Percentiles rank a stretch among this genome's conserved stretches.
Evolutionary conservation across 495 filamentous ascomycete species (phyloP).

Genomic region (Penicillium diatomitis): DNA sequence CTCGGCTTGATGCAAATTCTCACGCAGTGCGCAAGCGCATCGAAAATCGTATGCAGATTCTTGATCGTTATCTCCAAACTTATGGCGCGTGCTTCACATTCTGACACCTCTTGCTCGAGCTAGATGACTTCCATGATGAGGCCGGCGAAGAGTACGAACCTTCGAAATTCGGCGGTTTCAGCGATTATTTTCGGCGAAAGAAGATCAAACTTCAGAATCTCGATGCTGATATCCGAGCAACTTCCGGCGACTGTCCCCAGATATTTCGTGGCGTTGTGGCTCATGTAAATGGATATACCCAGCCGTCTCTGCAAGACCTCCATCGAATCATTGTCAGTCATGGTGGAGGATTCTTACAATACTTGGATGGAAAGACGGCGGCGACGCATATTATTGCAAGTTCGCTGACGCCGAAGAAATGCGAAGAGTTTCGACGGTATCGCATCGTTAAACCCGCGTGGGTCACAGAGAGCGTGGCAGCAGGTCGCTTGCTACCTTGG

Average conservation of each 20-base stretch:
- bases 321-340: slow-evolving; percentile 78
- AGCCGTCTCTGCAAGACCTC: slow-evolving; percentile 79
- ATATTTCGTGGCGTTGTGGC: slow-evolving; percentile 87
- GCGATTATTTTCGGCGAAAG: slow-evolving; percentile 86
- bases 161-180: slow-evolving; percentile 79
- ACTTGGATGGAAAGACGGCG: slow-evolving; percentile 86
- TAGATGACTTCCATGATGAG: slow-evolving; percentile 57
- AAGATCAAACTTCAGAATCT: slow-evolving; percentile 93
- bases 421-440: slow-evolving; percentile 73
- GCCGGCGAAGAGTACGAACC: slow-evolving; percentile 84
- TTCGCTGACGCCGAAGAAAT: slow-evolving; percentile 83
- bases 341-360: slow-evolving; percentile 89
- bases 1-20: slow-evolving; percentile 66
- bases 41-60: slow-evolving; percentile 44
- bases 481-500: slow-evolving; percentile 77
- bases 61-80: no score
- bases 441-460: slow-evolving; percentile 94
- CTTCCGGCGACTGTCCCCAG: slow-evolving; percentile 56
- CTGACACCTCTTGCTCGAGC: slow-evolving; percentile 6
- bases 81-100: background rate
- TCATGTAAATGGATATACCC: slow-evolving; percentile 88
- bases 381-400: slow-evolving; percentile 94
- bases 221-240: slow-evolving; percentile 67
- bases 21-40: slow-evolving; percentile 74
- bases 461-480: slow-evolving; percentile 81